Evolutionary conservation across 768 basidiomycete species (phyloP).

Genomic region (Tricholoma flavovirens): DNA sequence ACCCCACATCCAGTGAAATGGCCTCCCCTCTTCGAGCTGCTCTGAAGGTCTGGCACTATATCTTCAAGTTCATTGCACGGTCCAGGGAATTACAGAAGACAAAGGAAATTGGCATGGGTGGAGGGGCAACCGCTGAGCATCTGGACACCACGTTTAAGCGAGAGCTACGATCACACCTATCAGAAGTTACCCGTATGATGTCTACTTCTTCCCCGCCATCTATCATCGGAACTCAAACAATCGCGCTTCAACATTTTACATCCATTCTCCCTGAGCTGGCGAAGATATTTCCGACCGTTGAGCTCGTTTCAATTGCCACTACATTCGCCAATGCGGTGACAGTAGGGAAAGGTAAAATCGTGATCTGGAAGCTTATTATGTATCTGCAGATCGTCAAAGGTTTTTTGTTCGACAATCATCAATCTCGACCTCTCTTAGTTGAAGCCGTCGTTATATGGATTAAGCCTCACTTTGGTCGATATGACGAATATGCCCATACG

Average conservation of each 20-base stretch:
- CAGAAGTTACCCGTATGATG: conserved; percentile 88
- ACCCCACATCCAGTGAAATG: conserved; percentile 65
- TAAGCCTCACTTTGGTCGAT: conserved; percentile 90
- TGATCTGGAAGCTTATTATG: conserved; percentile 92
- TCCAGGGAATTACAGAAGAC: conserved; percentile 83
- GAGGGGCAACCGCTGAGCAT: conserved; percentile 80
- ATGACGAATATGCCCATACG: conserved; percentile 72
- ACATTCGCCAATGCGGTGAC: conserved; percentile 83
- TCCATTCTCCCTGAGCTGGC: conserved; percentile 85
- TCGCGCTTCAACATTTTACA: conserved; percentile 90
- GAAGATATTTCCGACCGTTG: conserved; percentile 73
- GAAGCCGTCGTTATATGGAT: conserved; percentile 92
- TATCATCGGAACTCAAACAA: conserved; percentile 95
- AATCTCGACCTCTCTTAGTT: conserved; percentile 73
- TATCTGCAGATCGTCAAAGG: conserved; percentile 88
- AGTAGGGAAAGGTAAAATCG: conserved; percentile 76
- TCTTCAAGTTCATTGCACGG: conserved; percentile 92
- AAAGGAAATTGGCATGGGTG: conserved; percentile 73
- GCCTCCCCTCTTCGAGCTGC: conserved; percentile 81
- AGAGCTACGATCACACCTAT: conserved; percentile 71
- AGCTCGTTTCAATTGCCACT: conserved; percentile 83
- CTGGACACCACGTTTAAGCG: conserved; percentile 80
- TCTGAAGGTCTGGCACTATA: conserved; percentile 94
- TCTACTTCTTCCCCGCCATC: conserved; percentile 65
- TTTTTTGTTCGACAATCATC: conserved; percentile 78